phyloP scores from a whole-genome alignment of 225 moss, liverwort and hornwort species.

The Neckera pumila region DNA sequence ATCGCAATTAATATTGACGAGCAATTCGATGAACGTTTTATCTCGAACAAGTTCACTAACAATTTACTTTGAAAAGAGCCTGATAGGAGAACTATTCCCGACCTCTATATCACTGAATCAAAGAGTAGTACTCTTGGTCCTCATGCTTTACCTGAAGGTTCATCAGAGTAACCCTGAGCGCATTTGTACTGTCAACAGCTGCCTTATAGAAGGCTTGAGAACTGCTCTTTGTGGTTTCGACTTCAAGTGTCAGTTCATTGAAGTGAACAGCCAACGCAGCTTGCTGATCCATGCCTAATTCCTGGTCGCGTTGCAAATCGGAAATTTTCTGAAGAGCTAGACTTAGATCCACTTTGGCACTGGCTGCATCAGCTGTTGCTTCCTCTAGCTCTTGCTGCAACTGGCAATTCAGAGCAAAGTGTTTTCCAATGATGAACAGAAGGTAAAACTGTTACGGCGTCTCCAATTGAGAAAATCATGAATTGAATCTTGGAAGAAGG shows the following conservation, averaged over 20 bases:
- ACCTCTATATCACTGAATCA: not conserved
- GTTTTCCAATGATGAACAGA: not conserved
- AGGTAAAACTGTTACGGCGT: not conserved
- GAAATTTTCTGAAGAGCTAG: conserved; percentile 22
- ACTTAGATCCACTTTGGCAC: conserved; percentile 32
- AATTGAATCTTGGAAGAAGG: not conserved
- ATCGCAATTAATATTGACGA: not conserved
- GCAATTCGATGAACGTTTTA: not conserved
- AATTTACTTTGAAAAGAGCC: not conserved
- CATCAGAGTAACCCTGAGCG: conserved; percentile 19
- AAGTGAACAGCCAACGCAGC: conserved; percentile 28
- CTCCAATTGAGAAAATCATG: not conserved
- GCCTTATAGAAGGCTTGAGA: conserved; percentile 24
- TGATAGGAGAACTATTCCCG: not conserved
- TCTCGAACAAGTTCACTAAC: not conserved
- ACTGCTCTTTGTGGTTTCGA: conserved; percentile 35
- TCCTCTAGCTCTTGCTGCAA: conserved; percentile 48
- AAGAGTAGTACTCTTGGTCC: not conserved
- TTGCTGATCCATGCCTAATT: conserved; percentile 27
- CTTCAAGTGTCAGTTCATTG: conserved; percentile 48
- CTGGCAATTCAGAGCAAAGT: conserved; percentile 16
- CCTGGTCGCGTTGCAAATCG: conserved; percentile 46
- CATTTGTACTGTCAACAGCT: conserved; percentile 39
- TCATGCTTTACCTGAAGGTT: conserved; percentile 47
- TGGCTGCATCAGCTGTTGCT: conserved; percentile 31